Evolutionary conservation across 148 eudicot genomes (phyloP), one percentile per base, ranked within the genome.

Genomic region (Dianthus caryophyllus): DNA sequence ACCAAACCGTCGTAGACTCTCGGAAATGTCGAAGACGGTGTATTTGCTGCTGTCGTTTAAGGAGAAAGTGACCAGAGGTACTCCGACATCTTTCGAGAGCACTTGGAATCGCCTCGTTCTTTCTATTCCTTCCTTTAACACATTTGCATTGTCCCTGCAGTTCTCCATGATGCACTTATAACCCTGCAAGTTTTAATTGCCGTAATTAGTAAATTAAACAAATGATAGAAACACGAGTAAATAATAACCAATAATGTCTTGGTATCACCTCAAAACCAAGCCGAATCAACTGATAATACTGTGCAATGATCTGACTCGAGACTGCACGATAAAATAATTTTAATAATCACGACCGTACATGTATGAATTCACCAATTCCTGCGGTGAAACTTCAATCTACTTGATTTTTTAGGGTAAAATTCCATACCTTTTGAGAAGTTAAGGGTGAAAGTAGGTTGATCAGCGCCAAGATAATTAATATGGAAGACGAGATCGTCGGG

Each of bases 101-200:
- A 79, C 64, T 14, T 75, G 48, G 13, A 79, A 79, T 4, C 41
- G 46, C 12, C 82, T 78, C 6, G 73, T 71, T 31, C 65, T 56
- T 25, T 74, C 78, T 56, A 79, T 59, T 49, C 62, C 82, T 15
- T 79, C 73, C 49, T 26, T 62, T 15, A 79, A 61, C 9, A 67
- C 17, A 15, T 18, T 46, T 15, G 75, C 70, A 53, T 79, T 79
- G 46, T 68, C 82, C 78, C 68, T 75, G 78, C 82, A 79, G 31
- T 75, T 79, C 54, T 68, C 78, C 78, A 79, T 79, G 36, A 79
- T 71, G 61, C 58, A 21, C 78, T 79, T 79, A 60, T 79, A 79
- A 13, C 82, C 82, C 82, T 79, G 70, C 27, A 73, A 29, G 66
- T 38, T 71, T 9, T 4, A 22, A 18, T 6, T 24, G 22, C 54